Evolutionary conservation across 805 yeast genomes (phyloP).

Genomic region (Debaryomyces tyrocola): DNA sequence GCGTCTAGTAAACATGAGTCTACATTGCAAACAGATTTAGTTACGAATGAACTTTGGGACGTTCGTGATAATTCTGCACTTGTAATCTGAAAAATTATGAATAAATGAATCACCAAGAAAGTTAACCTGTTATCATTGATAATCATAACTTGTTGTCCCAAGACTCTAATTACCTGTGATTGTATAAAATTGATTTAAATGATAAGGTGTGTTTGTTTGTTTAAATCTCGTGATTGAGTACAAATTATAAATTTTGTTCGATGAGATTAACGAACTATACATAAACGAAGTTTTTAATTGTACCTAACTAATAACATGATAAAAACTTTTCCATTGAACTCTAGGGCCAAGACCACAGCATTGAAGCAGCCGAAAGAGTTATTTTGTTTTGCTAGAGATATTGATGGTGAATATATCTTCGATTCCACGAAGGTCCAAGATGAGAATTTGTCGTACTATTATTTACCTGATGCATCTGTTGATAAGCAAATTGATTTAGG

Average conservation of each 20-base stretch:
- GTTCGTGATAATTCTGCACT: background rate
- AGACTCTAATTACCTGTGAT: background rate
- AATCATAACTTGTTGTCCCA: background rate
- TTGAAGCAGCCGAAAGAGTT: constrained; percentile 86
- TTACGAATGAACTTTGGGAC: background rate
- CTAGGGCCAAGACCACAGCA: constrained; percentile 63
- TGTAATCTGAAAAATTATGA: background rate
- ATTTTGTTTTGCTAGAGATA: constrained; percentile 60
- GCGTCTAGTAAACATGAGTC: background rate
- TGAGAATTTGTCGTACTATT: constrained; percentile 63
- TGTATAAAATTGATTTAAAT: too few species aligned
- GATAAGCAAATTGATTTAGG: constrained; percentile 60
- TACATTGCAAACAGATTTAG: background rate
- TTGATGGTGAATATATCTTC: constrained; percentile 42
- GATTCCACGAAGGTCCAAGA: constrained; percentile 50
- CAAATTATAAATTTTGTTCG: background rate
- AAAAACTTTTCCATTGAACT: constrained; percentile 40
- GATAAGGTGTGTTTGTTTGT: background rate
- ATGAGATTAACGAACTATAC: background rate
- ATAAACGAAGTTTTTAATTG: background rate
- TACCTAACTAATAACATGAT: constrained; percentile 13
- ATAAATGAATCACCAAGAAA: background rate
- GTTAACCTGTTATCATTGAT: background rate
- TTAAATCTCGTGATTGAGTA: background rate
- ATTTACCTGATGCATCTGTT: constrained; percentile 73